A percentile compares a stretch with the other conserved stretches of the same genome.
Evolutionary conservation across 129 eudicot species (phyloP).

Genomic region (Centaurea solstitialis): DNA sequence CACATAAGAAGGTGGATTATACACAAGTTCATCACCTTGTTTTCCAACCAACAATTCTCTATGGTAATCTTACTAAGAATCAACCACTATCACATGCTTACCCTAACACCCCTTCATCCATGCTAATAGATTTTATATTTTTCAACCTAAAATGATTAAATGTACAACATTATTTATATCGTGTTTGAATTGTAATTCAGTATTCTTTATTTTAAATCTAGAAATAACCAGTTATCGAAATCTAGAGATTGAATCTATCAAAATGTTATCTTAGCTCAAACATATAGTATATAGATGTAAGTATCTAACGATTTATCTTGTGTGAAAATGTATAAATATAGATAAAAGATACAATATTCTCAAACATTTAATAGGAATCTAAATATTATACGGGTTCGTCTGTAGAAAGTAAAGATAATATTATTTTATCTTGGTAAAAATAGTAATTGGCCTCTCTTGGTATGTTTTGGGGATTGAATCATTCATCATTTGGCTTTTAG

Average conservation of each 20-base stretch:
- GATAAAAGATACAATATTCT: no score
- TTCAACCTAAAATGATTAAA: not conserved
- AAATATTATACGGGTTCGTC: not conserved
- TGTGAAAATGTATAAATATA: no score
- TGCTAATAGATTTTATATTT: not conserved
- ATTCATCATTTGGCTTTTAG: slow-evolving; percentile 25
- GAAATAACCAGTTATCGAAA: not conserved
- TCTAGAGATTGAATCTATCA: not conserved
- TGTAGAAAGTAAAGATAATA: no score
- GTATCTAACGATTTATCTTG: no score
- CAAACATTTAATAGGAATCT: no score
- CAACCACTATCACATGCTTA: slow-evolving; percentile 21
- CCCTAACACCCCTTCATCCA: slow-evolving; percentile 1
- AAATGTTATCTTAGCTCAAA: not conserved
- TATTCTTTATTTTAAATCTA: not conserved
- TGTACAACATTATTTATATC: not conserved
- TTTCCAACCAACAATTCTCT: slow-evolving; percentile 19
- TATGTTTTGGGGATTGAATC: not conserved
- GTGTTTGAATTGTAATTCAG: not conserved
- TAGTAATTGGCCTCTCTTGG: no score
- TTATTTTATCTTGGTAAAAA: no score
- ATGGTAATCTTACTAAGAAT: slow-evolving; percentile 7
- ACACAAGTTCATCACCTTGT: slow-evolving; percentile 18
- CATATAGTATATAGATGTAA: not conserved
- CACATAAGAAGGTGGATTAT: slow-evolving; percentile 5